These are phyloP conservation scores for Arctium minus DNA, from an alignment of 129 eudicot genomes.

Conservation along the genomic window DNA sequence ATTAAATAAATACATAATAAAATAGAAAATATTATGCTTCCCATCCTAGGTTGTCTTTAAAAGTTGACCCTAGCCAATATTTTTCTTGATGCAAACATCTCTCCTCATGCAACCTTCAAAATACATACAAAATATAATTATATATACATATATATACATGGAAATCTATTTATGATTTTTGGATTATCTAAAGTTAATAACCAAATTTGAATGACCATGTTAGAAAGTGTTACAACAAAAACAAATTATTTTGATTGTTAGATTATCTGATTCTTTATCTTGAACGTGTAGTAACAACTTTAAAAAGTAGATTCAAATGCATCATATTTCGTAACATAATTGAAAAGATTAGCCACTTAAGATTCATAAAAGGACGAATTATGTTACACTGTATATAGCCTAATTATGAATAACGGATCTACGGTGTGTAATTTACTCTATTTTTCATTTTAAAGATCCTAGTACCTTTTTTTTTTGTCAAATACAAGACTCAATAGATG, in stretches of 20 bases:
- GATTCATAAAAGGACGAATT: background rate
- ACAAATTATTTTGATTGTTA: background rate
- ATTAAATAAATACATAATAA: background rate
- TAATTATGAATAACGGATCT: too few relatives aligned
- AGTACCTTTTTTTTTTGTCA: too few relatives aligned
- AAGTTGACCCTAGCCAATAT: slow-evolving; percentile 28
- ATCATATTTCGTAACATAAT: background rate
- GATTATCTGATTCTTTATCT: background rate
- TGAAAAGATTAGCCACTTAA: background rate
- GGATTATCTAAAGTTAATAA: background rate
- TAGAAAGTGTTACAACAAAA: background rate
- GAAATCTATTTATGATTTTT: too few relatives aligned
- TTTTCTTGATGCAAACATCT: background rate
- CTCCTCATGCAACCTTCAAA: background rate
- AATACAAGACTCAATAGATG: too few relatives aligned
- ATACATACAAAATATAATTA: background rate
- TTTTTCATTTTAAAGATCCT: background rate
- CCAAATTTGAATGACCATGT: background rate
- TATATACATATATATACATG: too few relatives aligned
- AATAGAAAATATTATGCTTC: slow-evolving; percentile 1
- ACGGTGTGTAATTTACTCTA: too few relatives aligned
- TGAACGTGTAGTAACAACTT: background rate
- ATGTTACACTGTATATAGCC: background rate
- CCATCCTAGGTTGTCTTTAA: slow-evolving; percentile 39
- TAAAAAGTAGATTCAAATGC: too few relatives aligned